phyloP scores from a whole-genome alignment of 1,284 basidiomycete species.

The Golubevia pallescens region DNA sequence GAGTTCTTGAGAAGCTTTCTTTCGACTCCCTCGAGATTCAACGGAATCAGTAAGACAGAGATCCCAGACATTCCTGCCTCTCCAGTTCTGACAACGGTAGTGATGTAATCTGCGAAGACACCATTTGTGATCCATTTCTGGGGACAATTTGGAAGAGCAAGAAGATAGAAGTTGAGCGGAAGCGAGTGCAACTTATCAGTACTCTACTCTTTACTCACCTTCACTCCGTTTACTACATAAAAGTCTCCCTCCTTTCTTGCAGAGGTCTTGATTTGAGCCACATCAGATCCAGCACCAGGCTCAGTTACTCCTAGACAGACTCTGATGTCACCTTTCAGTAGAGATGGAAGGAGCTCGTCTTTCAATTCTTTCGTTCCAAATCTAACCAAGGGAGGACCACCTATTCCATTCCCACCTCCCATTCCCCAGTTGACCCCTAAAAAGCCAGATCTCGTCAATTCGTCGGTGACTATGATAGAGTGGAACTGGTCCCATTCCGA shows the following conservation, averaged over 20 bases:
- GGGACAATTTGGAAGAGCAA: not conserved
- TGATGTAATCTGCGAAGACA: constrained; percentile 34
- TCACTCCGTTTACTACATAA: not conserved
- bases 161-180: not conserved
- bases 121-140: constrained; percentile 37
- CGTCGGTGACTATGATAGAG: constrained; percentile 11
- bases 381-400: no score
- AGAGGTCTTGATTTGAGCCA: constrained; percentile 13
- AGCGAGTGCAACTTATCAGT: not conserved
- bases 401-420: not conserved
- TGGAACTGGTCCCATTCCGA: constrained; percentile 17
- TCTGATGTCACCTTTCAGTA: constrained; percentile 2
- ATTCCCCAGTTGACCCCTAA: not conserved
- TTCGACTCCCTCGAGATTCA: constrained; percentile 9
- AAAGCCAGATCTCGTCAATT: constrained; percentile 3
- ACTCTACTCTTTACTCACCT: not conserved
- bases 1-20: constrained; percentile 8
- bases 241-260: constrained; percentile 5
- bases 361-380: no score
- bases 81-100: constrained; percentile 31
- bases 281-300: constrained; percentile 8
- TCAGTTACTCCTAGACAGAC: constrained; percentile 7
- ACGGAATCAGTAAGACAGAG: constrained; percentile 8
- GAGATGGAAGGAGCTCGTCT: no score
- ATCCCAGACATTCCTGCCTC: constrained; percentile 11